Evolutionary conservation across 768 basidiomycete genomes (phyloP).

Genomic region (Filobasidium floriforme): DNA sequence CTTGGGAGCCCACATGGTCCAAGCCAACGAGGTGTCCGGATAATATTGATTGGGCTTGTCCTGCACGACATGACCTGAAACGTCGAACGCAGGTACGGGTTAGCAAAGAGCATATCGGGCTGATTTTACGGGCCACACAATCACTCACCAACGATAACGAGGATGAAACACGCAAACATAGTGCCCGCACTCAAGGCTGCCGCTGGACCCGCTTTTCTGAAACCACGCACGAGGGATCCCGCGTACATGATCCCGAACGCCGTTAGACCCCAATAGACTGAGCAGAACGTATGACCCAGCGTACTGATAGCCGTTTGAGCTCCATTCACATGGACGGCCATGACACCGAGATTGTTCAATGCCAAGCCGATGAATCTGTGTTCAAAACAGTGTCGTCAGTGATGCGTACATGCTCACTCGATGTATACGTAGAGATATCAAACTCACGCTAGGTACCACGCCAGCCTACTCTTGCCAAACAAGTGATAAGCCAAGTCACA

Average conservation of each 20-base stretch:
- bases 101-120: too few species aligned
- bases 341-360: conserved; percentile 27
- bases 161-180: conserved; percentile 27
- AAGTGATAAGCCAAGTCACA: conserved; percentile 26
- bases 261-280: conserved; percentile 25
- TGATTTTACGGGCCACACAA: too few species aligned
- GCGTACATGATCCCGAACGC: conserved; percentile 22
- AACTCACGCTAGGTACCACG: conserved; percentile 19
- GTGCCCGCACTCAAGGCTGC: conserved; percentile 19
- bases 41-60: conserved; percentile 30
- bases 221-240: conserved; percentile 25
- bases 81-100: not conserved
- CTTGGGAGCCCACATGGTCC: conserved; percentile 30
- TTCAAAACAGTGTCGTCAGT: not conserved
- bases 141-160: conserved; percentile 28
- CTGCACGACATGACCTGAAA: conserved; percentile 26
- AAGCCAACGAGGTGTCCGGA: conserved; percentile 8
- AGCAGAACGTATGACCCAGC: conserved; percentile 18
- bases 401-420: not conserved
- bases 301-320: conserved; percentile 29
- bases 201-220: conserved; percentile 16
- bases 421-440: too few species aligned
- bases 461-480: conserved; percentile 16
- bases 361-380: conserved; percentile 16
- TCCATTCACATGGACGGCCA: conserved; percentile 29